Conservation (phyloP, 805 yeast species). For the Kluyveromyces wickerhamii region DNA sequence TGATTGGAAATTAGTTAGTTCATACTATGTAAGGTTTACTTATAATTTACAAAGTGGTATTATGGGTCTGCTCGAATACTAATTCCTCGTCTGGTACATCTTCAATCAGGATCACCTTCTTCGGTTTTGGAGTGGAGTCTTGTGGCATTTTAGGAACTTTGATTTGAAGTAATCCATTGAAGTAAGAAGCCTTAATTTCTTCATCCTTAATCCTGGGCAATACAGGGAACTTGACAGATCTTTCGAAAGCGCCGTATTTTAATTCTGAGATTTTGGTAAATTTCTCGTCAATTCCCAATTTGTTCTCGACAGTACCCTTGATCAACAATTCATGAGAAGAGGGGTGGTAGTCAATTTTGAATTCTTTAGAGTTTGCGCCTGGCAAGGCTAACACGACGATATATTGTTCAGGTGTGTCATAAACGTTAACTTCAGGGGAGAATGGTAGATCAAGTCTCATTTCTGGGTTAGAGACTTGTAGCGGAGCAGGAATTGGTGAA, state of each 20-base stretch:
- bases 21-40: too few relatives aligned
- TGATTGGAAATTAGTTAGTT: too few relatives aligned
- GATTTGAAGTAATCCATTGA: slow-evolving; percentile 47
- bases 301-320: slow-evolving; percentile 41
- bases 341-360: slow-evolving; percentile 53
- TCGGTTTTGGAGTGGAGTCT: slow-evolving; percentile 31
- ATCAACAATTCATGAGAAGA: slow-evolving; percentile 45
- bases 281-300: slow-evolving; percentile 32
- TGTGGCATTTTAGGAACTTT: slow-evolving; percentile 39
- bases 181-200: slow-evolving; percentile 43
- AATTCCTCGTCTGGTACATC: slow-evolving; percentile 44
- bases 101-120: slow-evolving; percentile 39
- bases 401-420: slow-evolving; percentile 40
- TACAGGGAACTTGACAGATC: slow-evolving; percentile 48
- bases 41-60: too few relatives aligned
- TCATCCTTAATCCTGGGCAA: slow-evolving; percentile 47
- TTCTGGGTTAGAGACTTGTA: slow-evolving; percentile 41
- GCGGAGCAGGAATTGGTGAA: slow-evolving; percentile 32
- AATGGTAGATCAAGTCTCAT: slow-evolving; percentile 37
- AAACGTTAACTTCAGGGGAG: slow-evolving; percentile 53
- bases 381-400: slow-evolving; percentile 45
- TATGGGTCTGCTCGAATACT: slow-evolving; percentile 25
- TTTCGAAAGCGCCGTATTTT: slow-evolving; percentile 48
- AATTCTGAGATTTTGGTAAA: slow-evolving; percentile 43
- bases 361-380: slow-evolving; percentile 47